Percentiles rank a stretch among this genome's conserved stretches.
Conservation (phyloP, 139 green algal species). For the Mesotaenium endlicherianum region DNA sequence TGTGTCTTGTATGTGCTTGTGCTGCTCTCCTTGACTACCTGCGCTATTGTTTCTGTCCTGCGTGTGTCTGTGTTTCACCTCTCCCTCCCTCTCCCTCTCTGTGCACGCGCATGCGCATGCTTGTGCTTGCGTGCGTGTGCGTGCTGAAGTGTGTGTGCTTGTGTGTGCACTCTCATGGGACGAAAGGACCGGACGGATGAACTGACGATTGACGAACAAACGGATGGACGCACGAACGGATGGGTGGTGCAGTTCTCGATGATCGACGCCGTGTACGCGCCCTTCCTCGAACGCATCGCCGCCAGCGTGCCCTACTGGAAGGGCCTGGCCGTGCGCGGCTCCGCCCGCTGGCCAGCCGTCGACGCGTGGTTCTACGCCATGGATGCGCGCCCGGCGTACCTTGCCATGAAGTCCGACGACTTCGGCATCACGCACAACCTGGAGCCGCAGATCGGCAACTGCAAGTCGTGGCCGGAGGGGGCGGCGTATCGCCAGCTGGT, state of each 20-base stretch:
- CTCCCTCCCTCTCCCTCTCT: no score
- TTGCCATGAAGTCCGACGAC: constrained; percentile 81
- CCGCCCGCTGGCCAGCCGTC: constrained; percentile 51
- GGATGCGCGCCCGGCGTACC: constrained; percentile 80
- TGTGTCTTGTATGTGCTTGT: no score
- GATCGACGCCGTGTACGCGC: constrained; percentile 67
- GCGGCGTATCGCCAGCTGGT: constrained; percentile 53
- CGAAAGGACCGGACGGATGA: no score
- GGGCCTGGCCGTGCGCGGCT: constrained; percentile 69
- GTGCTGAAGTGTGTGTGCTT: no score
- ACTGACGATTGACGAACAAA: no score
- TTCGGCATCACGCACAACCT: constrained; percentile 91
- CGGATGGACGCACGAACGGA: no score
- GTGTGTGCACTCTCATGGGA: no score
- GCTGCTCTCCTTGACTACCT: no score
- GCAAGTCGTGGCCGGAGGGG: background rate
- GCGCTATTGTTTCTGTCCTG: no score
- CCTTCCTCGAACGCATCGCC: constrained; percentile 89
- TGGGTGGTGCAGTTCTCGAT: constrained; percentile 41
- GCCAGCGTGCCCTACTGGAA: constrained; percentile 89
- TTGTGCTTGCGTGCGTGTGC: no score
- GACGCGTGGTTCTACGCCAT: constrained; percentile 69
- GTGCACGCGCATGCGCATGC: background rate
- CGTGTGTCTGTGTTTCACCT: no score
- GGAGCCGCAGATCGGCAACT: constrained; percentile 86